Evolutionary conservation across 345 rosid genomes (phyloP).

Genomic region (Triadica sebifera): DNA sequence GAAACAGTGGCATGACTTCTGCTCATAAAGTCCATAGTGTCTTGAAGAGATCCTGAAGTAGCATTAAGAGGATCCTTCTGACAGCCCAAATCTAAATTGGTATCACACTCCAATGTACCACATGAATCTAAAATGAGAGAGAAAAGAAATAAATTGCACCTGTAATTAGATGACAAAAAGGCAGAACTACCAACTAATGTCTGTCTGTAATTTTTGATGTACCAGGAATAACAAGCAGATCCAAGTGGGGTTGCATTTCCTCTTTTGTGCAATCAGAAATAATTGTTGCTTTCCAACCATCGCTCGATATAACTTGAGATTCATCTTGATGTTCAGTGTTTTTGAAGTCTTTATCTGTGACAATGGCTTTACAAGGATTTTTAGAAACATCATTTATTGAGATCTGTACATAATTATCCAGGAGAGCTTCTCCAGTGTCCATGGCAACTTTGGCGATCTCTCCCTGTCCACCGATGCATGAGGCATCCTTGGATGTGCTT

Average conservation of each 20-base stretch:
- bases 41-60: conserved; percentile 15
- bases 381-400: conserved; percentile 13
- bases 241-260: conserved; percentile 16
- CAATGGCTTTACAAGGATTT: conserved; percentile 9
- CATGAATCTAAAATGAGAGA: conserved; percentile 26
- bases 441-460: conserved; percentile 12
- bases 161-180: neutral
- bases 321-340: conserved; percentile 15
- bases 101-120: conserved; percentile 15
- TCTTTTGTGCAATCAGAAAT: conserved; percentile 12
- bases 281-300: conserved; percentile 17
- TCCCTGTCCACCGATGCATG: conserved; percentile 4
- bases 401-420: conserved; percentile 5
- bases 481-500: conserved; percentile 13
- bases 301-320: conserved; percentile 18
- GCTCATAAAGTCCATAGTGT: conserved; percentile 28
- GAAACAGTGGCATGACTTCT: conserved; percentile 20
- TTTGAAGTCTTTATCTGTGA: conserved; percentile 12
- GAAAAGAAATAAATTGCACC: neutral
- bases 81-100: conserved; percentile 17
- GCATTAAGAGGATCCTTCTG: conserved; percentile 17
- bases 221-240: conserved; percentile 40
- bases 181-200: conserved; percentile 8
- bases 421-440: conserved; percentile 9
- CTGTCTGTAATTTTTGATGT: conserved; percentile 5